Conservation (phyloP, 2,329 filamentous ascomycete genomes). For the Penicillium sp. region DNA sequence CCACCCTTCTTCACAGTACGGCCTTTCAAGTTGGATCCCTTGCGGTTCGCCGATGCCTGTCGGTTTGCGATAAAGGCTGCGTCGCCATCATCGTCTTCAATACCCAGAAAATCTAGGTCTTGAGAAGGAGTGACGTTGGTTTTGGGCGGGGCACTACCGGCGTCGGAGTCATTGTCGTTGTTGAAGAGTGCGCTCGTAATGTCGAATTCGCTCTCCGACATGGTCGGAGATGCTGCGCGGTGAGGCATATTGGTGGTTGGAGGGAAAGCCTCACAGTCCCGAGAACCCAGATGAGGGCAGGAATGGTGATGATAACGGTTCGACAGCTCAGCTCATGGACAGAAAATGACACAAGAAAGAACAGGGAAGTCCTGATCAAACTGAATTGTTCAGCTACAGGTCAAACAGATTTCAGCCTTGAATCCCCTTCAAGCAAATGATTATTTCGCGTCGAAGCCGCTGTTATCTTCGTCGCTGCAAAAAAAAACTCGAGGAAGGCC, state of each 20-base stretch:
- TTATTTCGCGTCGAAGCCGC: slow-evolving; percentile 4
- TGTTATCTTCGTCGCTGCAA: slow-evolving; percentile 13
- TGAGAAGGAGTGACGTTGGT: slow-evolving; percentile 37
- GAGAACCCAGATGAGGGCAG: slow-evolving; percentile 15
- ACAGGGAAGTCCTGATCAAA: neutral
- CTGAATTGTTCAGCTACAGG: neutral
- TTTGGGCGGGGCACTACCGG: slow-evolving; percentile 56
- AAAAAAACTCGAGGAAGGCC: slow-evolving; percentile 25
- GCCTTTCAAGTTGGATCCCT: slow-evolving; percentile 78
- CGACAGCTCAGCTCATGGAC: slow-evolving; percentile 5
- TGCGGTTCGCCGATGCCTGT: slow-evolving; percentile 86
- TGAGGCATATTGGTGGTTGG: slow-evolving; percentile 62
- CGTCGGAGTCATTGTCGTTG: slow-evolving; percentile 55
- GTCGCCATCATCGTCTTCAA: slow-evolving; percentile 67
- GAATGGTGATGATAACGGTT: slow-evolving; percentile 16
- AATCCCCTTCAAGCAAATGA: slow-evolving; percentile 13
- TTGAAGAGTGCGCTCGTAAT: slow-evolving; percentile 80
- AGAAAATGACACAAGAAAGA: neutral
- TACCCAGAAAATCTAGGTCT: slow-evolving; percentile 62
- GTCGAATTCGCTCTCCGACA: slow-evolving; percentile 89
- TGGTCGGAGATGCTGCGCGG: slow-evolving; percentile 76
- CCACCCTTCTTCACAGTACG: slow-evolving; percentile 91
- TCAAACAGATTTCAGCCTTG: slow-evolving; percentile 13
- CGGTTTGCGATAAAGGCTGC: slow-evolving; percentile 88
- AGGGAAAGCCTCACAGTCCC: slow-evolving; percentile 8